Base-by-base conservation (phyloP, 768 basidiomycete species). In the Lactifluus rugatus region DNA sequence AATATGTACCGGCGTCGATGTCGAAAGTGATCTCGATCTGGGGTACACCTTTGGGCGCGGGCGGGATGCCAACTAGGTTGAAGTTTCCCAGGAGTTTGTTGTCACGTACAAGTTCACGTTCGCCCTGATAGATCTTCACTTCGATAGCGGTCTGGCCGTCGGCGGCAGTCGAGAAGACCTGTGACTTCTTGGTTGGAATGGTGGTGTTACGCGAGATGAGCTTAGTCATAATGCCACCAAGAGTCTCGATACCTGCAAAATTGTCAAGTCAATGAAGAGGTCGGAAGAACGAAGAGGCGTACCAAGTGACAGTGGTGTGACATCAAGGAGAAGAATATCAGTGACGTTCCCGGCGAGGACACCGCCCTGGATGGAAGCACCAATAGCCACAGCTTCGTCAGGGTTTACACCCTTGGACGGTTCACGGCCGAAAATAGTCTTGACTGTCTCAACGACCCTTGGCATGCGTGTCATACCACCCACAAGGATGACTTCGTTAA, bases 381-480 rank as follows among this genome's bases (percentile, higher is more conserved):
- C 96, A 60, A 97, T 94, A 47, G 96, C 94, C 67, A 98, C 96
- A 54, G 96, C 96, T 75, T 98, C 95, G 64, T 99, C 96, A 52
- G 96, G 96, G 79, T 99, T 99, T 67, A 98, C 95, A 72, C 95
- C 95, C 80, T 98, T 99, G 74, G 84, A 88, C 21, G 96, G 94
- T 21, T 99, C 96, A 48, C 93, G 89, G 54, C 94, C 94, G 69
- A 99, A 99, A 69, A 96, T 81, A 16, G 71, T 68, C 80, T 94
- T 94, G 69, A 99, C 96, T 5, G 93, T 95, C 58, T 97, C 95
- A 23, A 80, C 79, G 34, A 99, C 95, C 67, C 83, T 83, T 48
- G 96, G 96, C 94, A 98, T 97, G 67, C 96, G 93, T 47, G 86
- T 86, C 93, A 97, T 97, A 67, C 96, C 96, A 72, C 96, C 96